Evolutionary conservation across 768 basidiomycete species (phyloP).

Genomic region (Amylocystis lapponica): DNA sequence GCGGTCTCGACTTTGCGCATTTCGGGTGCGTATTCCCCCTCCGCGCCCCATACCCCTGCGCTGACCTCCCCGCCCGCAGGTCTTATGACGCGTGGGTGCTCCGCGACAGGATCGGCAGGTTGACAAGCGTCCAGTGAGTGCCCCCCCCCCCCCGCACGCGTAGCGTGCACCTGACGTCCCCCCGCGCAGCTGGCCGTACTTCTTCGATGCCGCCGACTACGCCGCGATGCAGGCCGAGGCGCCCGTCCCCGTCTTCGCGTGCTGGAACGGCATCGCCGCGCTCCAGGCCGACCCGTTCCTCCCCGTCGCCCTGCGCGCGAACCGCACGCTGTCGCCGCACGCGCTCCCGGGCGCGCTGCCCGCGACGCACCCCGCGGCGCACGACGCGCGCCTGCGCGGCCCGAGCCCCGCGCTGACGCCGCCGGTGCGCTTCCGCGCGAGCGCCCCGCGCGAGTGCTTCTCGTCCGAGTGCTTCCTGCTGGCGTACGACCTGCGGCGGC

Average conservation of each 20-base stretch:
- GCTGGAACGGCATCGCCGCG: conserved; percentile 42
- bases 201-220: conserved; percentile 32
- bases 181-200: conserved; percentile 33
- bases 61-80: too few relatives aligned
- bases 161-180: neutral
- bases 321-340: conserved; percentile 29
- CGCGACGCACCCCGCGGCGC: conserved; percentile 25
- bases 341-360: conserved; percentile 26
- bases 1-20: conserved; percentile 33
- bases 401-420: conserved; percentile 26
- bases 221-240: conserved; percentile 31
- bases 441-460: conserved; percentile 26
- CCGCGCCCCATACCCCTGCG: too few relatives aligned
- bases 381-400: conserved; percentile 10
- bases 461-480: conserved; percentile 36
- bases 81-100: conserved; percentile 35
- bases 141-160: too few relatives aligned
- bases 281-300: conserved; percentile 37
- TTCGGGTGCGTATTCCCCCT: conserved; percentile 20
- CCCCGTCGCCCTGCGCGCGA: conserved; percentile 32
- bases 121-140: conserved; percentile 9
- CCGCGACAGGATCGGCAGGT: conserved; percentile 28
- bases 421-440: conserved; percentile 27
- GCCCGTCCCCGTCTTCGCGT: conserved; percentile 38
- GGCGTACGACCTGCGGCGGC: conserved; percentile 37